Evolutionary conservation across 768 basidiomycete species (phyloP).

Genomic region (Lactarius psammicola): DNA sequence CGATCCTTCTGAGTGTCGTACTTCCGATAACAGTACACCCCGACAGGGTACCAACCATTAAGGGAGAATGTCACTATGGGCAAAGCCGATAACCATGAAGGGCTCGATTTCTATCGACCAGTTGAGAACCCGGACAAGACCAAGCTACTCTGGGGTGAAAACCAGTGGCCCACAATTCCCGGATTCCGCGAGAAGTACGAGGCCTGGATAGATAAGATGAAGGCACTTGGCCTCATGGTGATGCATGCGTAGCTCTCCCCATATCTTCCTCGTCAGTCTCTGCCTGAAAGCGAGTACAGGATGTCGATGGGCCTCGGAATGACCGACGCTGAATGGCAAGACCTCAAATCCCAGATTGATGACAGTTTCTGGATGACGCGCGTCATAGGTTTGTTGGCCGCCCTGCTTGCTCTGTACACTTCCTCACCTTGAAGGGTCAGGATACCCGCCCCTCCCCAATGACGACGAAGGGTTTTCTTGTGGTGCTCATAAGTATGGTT

Average conservation of each 20-base stretch:
- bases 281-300: conserved; percentile 38
- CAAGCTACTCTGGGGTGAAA: conserved; percentile 76
- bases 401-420: conserved; percentile 6
- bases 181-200: conserved; percentile 65
- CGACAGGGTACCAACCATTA: conserved; percentile 71
- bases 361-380: conserved; percentile 92
- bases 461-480: conserved; percentile 84
- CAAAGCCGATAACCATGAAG: conserved; percentile 83
- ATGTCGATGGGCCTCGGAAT: conserved; percentile 83
- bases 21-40: conserved; percentile 4
- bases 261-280: not conserved
- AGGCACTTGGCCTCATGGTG: conserved; percentile 68
- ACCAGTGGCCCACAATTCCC: conserved; percentile 75
- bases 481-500: conserved; percentile 77
- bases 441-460: conserved; percentile 83
- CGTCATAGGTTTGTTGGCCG: conserved; percentile 56
- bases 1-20: not conserved
- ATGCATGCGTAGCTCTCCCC: conserved; percentile 68
- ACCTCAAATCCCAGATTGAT: conserved; percentile 66
- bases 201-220: conserved; percentile 84
- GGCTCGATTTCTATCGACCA: conserved; percentile 76
- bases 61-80: conserved; percentile 87
- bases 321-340: conserved; percentile 64
- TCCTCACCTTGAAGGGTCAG: conserved; percentile 37
- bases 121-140: conserved; percentile 67